Percentiles rank a stretch among this genome's conserved stretches.
Conservation (phyloP, 169 alveolate genomes). For the Theileria equi region DNA sequence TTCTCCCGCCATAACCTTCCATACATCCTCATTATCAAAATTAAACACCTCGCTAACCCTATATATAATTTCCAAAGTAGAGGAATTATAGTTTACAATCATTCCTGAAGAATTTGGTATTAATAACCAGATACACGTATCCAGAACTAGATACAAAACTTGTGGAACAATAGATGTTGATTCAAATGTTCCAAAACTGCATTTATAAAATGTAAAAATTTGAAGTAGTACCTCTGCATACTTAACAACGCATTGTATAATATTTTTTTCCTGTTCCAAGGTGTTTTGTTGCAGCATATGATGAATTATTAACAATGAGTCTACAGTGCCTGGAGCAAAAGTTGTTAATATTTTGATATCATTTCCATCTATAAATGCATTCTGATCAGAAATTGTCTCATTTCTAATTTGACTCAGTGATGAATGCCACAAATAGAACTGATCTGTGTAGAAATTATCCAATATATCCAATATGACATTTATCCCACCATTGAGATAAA, state of each 20-base stretch:
- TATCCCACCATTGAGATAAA: constrained; percentile 15
- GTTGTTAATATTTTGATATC: constrained; percentile 25
- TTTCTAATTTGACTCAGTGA: constrained; percentile 2
- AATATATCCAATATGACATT: constrained; percentile 2
- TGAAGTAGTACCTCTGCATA: background rate
- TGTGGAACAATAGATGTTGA: too few relatives aligned
- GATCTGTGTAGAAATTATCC: constrained; percentile 20
- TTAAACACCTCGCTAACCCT: too few relatives aligned
- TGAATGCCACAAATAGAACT: constrained; percentile 12
- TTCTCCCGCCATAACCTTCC: too few relatives aligned
- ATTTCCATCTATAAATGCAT: constrained; percentile 6
- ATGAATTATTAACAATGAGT: constrained; percentile 23
- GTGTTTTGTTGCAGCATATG: constrained; percentile 4
- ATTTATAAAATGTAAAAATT: constrained; percentile 1
- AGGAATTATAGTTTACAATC: too few relatives aligned
- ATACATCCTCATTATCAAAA: too few relatives aligned
- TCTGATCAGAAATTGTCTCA: constrained; percentile 2
- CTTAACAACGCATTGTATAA: background rate
- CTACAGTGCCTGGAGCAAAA: constrained; percentile 34
- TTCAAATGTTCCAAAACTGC: too few relatives aligned
- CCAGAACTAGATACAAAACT: too few relatives aligned
- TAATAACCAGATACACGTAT: too few relatives aligned
- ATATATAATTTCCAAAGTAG: too few relatives aligned
- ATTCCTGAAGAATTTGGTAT: too few relatives aligned
- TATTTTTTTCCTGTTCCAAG: too few relatives aligned